These are phyloP conservation scores for Neurospora sp. DNA, from an alignment of 495 filamentous ascomycete genomes.

Conservation along the genomic window DNA sequence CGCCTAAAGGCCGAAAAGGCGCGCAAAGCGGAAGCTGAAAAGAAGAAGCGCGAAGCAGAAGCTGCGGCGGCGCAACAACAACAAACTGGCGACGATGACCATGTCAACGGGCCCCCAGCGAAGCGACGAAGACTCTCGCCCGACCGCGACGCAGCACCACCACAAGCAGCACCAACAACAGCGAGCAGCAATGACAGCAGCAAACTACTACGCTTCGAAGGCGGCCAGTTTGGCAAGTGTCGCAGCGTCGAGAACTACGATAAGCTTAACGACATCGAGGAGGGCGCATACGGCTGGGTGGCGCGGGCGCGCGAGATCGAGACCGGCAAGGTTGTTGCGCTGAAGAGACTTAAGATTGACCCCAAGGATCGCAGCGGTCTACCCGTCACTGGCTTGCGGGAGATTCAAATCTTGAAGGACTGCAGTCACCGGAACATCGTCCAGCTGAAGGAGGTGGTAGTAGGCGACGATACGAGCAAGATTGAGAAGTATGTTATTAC, in stretches of 20 bases:
- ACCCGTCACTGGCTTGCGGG: constrained; percentile 82
- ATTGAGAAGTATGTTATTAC: constrained; percentile 56
- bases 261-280: constrained; percentile 90
- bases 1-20: constrained; percentile 77
- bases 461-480: constrained; percentile 53
- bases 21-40: constrained; percentile 56
- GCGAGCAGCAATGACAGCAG: constrained; percentile 14
- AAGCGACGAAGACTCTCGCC: constrained; percentile 46
- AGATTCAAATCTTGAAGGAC: constrained; percentile 56
- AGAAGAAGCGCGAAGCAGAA: constrained; percentile 26
- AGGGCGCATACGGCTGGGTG: constrained; percentile 92
- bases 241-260: constrained; percentile 85
- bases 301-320: constrained; percentile 69
- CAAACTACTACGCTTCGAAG: constrained; percentile 61
- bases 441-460: constrained; percentile 72
- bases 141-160: constrained; percentile 21
- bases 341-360: constrained; percentile 94
- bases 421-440: constrained; percentile 67
- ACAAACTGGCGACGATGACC: constrained; percentile 19
- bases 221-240: constrained; percentile 56
- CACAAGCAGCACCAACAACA: background rate
- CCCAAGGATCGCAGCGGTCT: constrained; percentile 67
- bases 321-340: constrained; percentile 79
- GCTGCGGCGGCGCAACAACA: constrained; percentile 10
- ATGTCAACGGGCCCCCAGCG: constrained; percentile 34